Evolutionary conservation across 371 early-diverging fungal species (phyloP).

Genomic region (Umbelopsis sp.): DNA sequence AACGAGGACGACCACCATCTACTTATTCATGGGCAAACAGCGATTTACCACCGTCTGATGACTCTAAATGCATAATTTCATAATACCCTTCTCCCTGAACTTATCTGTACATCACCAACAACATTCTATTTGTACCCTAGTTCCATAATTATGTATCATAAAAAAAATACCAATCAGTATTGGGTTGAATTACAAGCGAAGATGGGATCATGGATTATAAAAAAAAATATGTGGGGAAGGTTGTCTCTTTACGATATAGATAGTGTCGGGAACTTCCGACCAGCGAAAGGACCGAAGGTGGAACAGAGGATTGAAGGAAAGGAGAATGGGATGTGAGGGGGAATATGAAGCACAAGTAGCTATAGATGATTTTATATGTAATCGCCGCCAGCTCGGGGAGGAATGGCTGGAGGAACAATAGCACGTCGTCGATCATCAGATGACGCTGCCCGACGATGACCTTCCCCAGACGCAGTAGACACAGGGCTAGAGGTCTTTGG

Average conservation of each 20-base stretch:
- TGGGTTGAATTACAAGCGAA: neutral
- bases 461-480: neutral
- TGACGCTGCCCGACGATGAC: slow-evolving; percentile 4
- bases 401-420: neutral
- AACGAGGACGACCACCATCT: neutral
- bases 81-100: neutral
- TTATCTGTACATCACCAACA: slow-evolving; percentile 10
- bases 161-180: neutral
- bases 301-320: too few relatives aligned
- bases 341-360: neutral
- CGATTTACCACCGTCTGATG: neutral
- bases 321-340: slow-evolving; percentile 29
- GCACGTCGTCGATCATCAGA: slow-evolving; percentile 10
- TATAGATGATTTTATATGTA: neutral
- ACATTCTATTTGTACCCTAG: slow-evolving; percentile 10
- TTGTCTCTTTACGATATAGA: neutral
- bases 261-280: neutral
- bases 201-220: neutral
- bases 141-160: slow-evolving; percentile 15
- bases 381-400: slow-evolving; percentile 9
- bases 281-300: neutral
- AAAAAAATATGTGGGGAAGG: neutral
- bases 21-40: neutral
- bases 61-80: neutral
- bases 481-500: neutral